phyloP scores from a whole-genome alignment of 805 yeast genomes.

The Saturnispora kantuleensis region DNA sequence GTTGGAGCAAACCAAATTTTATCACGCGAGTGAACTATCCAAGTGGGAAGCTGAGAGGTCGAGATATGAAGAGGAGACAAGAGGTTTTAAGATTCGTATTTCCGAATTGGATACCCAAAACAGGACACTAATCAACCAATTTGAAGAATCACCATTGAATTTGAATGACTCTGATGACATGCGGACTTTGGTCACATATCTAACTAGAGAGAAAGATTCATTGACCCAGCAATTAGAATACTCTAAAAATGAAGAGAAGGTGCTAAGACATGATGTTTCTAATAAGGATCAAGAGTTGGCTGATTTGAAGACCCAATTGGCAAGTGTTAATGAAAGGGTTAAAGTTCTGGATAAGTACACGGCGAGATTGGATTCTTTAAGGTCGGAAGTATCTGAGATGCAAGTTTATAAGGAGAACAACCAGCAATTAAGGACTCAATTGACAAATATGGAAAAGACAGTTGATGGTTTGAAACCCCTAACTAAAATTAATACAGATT shows the following conservation, averaged over 20 bases:
- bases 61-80: constrained; percentile 38
- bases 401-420: constrained; percentile 24
- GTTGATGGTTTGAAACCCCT: constrained; percentile 15
- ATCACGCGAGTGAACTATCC: constrained; percentile 29
- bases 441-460: constrained; percentile 9
- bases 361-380: constrained; percentile 18
- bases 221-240: constrained; percentile 49
- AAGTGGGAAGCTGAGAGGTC: constrained; percentile 38
- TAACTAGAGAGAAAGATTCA: constrained; percentile 70
- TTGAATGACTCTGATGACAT: constrained; percentile 24
- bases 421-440: constrained; percentile 18
- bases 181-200: constrained; percentile 46
- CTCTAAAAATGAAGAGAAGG: constrained; percentile 42
- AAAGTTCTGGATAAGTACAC: constrained; percentile 17
- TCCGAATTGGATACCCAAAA: constrained; percentile 61
- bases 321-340: constrained; percentile 21
- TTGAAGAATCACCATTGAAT: constrained; percentile 30
- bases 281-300: constrained; percentile 41
- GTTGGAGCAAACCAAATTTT: constrained; percentile 26
- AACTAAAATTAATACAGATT: constrained; percentile 11
- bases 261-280: constrained; percentile 41
- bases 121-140: constrained; percentile 54
- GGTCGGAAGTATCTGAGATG: constrained; percentile 21
- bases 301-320: constrained; percentile 39
- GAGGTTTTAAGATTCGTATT: constrained; percentile 33